Evolutionary conservation across 768 basidiomycete genomes (phyloP).

Genomic region (Naganishia vishniacii): DNA sequence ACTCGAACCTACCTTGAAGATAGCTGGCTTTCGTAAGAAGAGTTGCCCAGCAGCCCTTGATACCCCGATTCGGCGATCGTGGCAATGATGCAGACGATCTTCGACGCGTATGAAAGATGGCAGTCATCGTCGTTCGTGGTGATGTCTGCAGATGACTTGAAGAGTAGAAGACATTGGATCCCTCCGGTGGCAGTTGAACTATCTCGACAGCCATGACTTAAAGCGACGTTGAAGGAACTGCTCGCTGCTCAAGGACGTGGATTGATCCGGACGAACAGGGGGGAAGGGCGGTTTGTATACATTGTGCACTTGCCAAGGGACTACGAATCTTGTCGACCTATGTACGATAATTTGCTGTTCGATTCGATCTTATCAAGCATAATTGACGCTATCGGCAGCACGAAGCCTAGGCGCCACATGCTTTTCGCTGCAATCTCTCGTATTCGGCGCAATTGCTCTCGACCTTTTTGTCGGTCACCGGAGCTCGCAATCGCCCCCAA

Average conservation of each 20-base stretch:
- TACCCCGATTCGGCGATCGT: too few species aligned
- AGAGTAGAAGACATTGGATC: not conserved
- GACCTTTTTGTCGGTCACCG: too few species aligned
- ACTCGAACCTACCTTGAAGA: slow-evolving; percentile 43
- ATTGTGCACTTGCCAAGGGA: too few species aligned
- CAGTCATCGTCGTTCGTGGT: not conserved
- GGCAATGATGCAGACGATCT: not conserved
- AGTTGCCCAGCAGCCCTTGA: slow-evolving; percentile 57
- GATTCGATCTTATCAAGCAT: not conserved
- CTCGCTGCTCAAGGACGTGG: too few species aligned
- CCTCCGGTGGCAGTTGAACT: not conserved
- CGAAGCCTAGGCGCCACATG: not conserved
- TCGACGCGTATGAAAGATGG: not conserved
- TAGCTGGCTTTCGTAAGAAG: slow-evolving; percentile 66
- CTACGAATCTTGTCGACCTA: too few species aligned
- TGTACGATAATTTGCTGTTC: not conserved
- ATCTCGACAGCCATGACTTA: not conserved
- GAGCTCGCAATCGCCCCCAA: too few species aligned
- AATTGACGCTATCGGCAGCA: not conserved
- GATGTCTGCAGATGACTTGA: not conserved
- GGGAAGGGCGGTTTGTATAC: too few species aligned
- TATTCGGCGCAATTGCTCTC: too few species aligned
- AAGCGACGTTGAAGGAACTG: too few species aligned
- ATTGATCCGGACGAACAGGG: too few species aligned
- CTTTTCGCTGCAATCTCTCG: too few species aligned